phyloP scores from a whole-genome alignment of 768 basidiomycete genomes.

The Pisolithus sp. region DNA sequence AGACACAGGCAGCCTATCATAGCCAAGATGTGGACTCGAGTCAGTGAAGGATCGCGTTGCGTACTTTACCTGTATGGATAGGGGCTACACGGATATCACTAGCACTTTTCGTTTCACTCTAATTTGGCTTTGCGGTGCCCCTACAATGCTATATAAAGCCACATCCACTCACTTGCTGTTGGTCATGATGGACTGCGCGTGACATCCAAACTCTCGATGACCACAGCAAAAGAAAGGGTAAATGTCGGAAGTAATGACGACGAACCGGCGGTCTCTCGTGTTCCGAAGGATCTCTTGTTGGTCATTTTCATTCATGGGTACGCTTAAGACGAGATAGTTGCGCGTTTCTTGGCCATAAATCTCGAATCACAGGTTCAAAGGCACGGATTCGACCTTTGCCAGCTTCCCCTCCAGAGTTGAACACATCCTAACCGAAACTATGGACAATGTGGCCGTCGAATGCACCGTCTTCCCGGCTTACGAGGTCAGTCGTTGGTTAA shows the following conservation, averaged over 20 bases:
- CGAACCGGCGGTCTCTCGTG: not conserved
- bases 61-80: not conserved
- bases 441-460: constrained; percentile 53
- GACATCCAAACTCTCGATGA: not conserved
- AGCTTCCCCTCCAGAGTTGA: constrained; percentile 75
- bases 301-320: constrained; percentile 80
- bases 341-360: constrained; percentile 1
- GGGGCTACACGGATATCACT: not conserved
- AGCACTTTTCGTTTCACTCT: too few relatives aligned
- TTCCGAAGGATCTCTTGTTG: constrained; percentile 45
- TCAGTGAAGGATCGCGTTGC: constrained; percentile 9
- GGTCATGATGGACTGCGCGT: too few relatives aligned
- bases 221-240: not conserved
- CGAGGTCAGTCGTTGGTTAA: constrained; percentile 45
- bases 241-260: not conserved
- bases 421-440: constrained; percentile 66
- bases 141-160: not conserved
- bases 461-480: constrained; percentile 85
- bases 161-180: not conserved
- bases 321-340: constrained; percentile 9
- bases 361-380: constrained; percentile 39
- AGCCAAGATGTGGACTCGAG: constrained; percentile 34
- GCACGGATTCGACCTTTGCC: constrained; percentile 64
- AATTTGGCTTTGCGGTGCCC: too few relatives aligned
- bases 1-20: constrained; percentile 50